phyloP scores from a whole-genome alignment of 345 rosid genomes.

The Euclidium syriacum region DNA sequence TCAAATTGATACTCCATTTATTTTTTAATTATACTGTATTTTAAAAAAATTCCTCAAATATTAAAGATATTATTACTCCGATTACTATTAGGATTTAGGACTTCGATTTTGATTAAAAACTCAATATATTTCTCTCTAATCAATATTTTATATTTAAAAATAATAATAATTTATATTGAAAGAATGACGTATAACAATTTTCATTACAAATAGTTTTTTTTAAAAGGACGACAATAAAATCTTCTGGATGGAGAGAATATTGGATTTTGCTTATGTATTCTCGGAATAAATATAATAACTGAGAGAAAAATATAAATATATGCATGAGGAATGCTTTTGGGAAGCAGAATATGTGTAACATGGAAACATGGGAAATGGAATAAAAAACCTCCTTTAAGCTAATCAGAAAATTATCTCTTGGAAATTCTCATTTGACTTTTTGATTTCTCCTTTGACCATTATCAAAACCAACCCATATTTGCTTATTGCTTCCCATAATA shows the following conservation, averaged over 20 bases:
- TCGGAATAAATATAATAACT: not conserved
- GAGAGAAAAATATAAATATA: not conserved
- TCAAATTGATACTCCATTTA: no score
- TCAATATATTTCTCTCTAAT: no score
- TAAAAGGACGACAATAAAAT: conserved; percentile 17
- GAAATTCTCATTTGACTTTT: conserved; percentile 26
- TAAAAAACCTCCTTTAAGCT: conserved; percentile 14
- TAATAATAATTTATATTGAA: no score
- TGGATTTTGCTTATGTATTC: conserved; percentile 11
- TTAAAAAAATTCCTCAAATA: no score
- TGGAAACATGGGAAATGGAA: conserved; percentile 40
- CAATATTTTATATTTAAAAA: no score
- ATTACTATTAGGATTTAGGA: no score
- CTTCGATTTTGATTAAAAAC: no score
- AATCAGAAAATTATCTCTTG: not conserved
- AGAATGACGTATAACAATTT: no score
- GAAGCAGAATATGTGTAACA: conserved; percentile 29
- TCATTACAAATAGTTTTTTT: not conserved
- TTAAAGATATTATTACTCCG: no score
- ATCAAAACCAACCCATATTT: conserved; percentile 8
- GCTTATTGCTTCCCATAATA: not conserved
- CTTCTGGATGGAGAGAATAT: conserved; percentile 6
- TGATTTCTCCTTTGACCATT: conserved; percentile 33
- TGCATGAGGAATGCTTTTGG: not conserved
- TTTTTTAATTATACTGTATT: no score